A percentile compares a stretch with the other conserved stretches of the same genome.
phyloP scores from a whole-genome alignment of 2,329 filamentous ascomycete species.

The Pseudogymnoascus sp. region DNA sequence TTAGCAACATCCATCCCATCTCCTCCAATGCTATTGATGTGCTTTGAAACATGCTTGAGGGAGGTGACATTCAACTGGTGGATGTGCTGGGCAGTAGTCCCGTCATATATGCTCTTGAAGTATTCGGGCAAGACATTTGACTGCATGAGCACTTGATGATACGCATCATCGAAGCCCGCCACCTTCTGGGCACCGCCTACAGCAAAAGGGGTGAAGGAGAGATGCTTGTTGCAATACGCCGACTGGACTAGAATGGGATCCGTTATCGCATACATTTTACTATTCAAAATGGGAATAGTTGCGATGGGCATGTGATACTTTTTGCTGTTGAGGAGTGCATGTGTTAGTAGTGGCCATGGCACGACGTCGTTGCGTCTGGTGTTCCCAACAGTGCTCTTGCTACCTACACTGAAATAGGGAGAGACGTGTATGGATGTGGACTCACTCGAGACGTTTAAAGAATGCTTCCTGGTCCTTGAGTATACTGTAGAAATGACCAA shows the following conservation, averaged over 20 bases:
- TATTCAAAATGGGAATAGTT: conserved; percentile 38
- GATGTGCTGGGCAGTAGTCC: neutral
- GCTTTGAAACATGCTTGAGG: conserved; percentile 29
- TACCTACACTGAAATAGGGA: neutral
- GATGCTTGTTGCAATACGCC: conserved; percentile 34
- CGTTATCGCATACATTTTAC: conserved; percentile 39
- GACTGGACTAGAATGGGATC: conserved; percentile 34
- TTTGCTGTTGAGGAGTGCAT: conserved; percentile 16
- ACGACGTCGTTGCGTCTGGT: neutral
- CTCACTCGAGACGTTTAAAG: neutral
- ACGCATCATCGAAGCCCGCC: conserved; percentile 30
- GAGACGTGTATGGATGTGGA: neutral
- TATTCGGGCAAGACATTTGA: conserved; percentile 20
- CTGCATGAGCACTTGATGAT: conserved; percentile 1
- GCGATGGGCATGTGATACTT: conserved; percentile 30
- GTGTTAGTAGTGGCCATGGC: neutral
- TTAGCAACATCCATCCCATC: conserved; percentile 28
- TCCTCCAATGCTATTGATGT: conserved; percentile 24
- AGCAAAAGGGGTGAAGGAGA: conserved; percentile 38
- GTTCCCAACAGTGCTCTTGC: neutral
- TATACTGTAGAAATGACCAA: neutral
- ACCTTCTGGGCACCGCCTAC: conserved; percentile 33
- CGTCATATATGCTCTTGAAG: conserved; percentile 21
- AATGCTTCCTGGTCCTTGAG: neutral
- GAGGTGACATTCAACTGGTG: conserved; percentile 32